phyloP scores from a whole-genome alignment of 176 grass and related monocot genomes.

The Lolium rigidum region DNA sequence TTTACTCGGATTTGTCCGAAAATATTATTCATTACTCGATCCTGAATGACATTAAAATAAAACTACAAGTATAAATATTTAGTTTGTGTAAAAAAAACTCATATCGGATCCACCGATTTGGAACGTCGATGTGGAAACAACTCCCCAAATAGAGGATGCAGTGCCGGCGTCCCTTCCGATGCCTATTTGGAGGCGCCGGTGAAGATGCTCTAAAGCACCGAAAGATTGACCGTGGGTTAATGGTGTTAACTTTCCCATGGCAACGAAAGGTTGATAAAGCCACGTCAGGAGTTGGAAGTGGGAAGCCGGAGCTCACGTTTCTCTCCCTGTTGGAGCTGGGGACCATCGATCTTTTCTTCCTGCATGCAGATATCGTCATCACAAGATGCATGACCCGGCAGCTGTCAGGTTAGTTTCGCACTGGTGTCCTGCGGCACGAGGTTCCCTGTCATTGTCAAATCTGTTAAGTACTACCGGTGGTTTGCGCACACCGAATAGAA shows the following conservation, averaged over 20 bases:
- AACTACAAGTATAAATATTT: too few species aligned
- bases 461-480: not conserved
- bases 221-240: too few species aligned
- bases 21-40: too few species aligned
- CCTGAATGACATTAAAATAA: too few species aligned
- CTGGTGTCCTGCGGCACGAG: not conserved
- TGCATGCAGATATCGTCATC: not conserved
- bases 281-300: not conserved
- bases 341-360: not conserved
- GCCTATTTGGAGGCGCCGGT: too few species aligned
- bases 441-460: conserved; percentile 2
- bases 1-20: too few species aligned
- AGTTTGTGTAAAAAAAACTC: too few species aligned
- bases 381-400: not conserved
- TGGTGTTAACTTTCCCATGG: not conserved
- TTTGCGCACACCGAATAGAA: not conserved
- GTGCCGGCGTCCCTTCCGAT: too few species aligned
- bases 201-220: too few species aligned
- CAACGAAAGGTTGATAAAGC: not conserved
- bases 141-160: too few species aligned
- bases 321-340: not conserved
- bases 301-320: not conserved
- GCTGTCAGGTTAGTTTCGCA: conserved; percentile 15
- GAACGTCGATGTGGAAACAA: too few species aligned
- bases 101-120: too few species aligned